These are phyloP conservation scores for Graphiopsis chlorocephala DNA, from an alignment of 2,329 filamentous ascomycete species.

Conservation along the genomic window DNA sequence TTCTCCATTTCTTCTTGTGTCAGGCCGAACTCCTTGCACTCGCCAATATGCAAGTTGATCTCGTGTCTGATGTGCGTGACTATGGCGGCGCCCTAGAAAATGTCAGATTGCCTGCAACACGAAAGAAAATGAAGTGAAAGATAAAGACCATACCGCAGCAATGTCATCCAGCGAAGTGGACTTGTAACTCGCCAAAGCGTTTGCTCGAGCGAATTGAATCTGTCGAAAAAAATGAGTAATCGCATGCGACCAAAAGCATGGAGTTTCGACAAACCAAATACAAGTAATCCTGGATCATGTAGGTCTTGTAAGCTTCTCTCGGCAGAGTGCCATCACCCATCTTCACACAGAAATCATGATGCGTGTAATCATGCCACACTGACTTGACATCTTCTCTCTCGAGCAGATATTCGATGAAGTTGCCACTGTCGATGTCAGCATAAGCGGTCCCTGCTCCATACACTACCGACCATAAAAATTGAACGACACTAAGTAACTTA, in stretches of 20 bases:
- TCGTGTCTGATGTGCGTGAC: constrained; percentile 76
- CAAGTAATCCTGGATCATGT: constrained; percentile 88
- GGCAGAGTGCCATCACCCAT: constrained; percentile 75
- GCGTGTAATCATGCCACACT: constrained; percentile 72
- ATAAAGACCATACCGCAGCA: constrained; percentile 54
- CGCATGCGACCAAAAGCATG: background rate
- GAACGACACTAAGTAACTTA: constrained; percentile 33
- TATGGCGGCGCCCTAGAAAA: constrained; percentile 60
- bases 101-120: constrained; percentile 13
- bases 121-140: background rate
- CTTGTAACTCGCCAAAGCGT: constrained; percentile 83
- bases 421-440: constrained; percentile 46
- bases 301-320: constrained; percentile 76
- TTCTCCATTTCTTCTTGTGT: constrained; percentile 68
- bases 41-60: constrained; percentile 75
- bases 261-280: constrained; percentile 56
- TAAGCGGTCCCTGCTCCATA: background rate
- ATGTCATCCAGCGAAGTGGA: constrained; percentile 71
- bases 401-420: constrained; percentile 80
- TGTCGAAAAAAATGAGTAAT: constrained; percentile 36
- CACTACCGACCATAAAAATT: background rate
- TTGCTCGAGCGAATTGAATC: constrained; percentile 82
- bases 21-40: constrained; percentile 79
- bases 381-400: constrained; percentile 69
- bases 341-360: constrained; percentile 77